phyloP scores from a whole-genome alignment of 768 basidiomycete species.

The Pholiota microspora region DNA sequence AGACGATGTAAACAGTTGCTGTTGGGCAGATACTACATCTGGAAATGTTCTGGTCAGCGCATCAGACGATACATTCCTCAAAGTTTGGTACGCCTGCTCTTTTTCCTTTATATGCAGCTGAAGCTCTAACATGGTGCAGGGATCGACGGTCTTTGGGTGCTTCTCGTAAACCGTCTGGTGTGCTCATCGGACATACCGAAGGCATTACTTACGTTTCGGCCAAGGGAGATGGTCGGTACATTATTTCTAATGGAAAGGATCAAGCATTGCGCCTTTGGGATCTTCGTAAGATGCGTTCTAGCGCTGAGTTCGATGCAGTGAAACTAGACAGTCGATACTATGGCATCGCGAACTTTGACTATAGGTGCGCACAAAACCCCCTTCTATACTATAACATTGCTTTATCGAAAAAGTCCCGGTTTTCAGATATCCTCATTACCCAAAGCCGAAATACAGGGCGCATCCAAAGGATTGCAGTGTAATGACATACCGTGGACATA shows the following conservation, averaged over 20 bases:
- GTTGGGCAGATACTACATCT: slow-evolving; percentile 91
- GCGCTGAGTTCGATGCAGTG: slow-evolving; percentile 60
- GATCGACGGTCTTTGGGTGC: slow-evolving; percentile 54
- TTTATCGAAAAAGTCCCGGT: too few relatives aligned
- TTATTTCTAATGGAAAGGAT: slow-evolving; percentile 96
- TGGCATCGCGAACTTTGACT: slow-evolving; percentile 69
- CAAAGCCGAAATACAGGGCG: slow-evolving; percentile 54
- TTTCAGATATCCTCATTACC: slow-evolving; percentile 63
- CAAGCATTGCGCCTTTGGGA: slow-evolving; percentile 93
- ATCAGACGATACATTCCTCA: slow-evolving; percentile 91
- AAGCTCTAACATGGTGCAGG: slow-evolving; percentile 29
- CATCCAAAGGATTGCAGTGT: slow-evolving; percentile 93
- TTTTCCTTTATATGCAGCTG: slow-evolving; percentile 43
- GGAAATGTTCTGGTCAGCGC: slow-evolving; percentile 95
- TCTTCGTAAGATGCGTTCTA: slow-evolving; percentile 86
- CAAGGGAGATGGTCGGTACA: slow-evolving; percentile 94
- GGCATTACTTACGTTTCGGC: slow-evolving; percentile 94
- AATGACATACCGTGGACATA: slow-evolving; percentile 93
- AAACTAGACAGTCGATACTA: slow-evolving; percentile 42
- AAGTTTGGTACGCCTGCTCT: slow-evolving; percentile 78
- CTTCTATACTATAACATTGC: slow-evolving; percentile 1
- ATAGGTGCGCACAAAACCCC: slow-evolving; percentile 53
- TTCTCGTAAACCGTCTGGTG: slow-evolving; percentile 81
- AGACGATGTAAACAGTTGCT: slow-evolving; percentile 93
- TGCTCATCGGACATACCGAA: slow-evolving; percentile 93